Percentiles rank a stretch among this genome's conserved stretches.
Evolutionary conservation across 176 grass and related monocot genomes (phyloP).

Genomic region (Oryza meridionalis): DNA sequence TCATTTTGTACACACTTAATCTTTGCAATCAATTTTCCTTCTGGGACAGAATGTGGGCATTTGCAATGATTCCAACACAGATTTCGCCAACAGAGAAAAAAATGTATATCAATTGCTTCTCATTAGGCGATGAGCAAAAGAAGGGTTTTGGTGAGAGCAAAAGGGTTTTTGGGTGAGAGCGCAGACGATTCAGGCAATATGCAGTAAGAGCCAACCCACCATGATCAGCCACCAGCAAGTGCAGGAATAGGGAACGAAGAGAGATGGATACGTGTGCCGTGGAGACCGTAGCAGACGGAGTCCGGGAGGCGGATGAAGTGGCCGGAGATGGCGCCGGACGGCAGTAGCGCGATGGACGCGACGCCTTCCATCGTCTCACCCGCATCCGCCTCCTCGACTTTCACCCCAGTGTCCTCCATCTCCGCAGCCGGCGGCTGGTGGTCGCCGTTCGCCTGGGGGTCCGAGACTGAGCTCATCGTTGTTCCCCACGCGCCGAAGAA

Average conservation of each 20-base stretch:
- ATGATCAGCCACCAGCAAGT: background rate
- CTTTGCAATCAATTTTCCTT: background rate
- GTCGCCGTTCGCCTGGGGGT: constrained; percentile 28
- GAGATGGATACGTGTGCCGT: constrained; percentile 65
- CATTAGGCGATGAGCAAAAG: background rate
- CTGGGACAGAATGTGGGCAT: background rate
- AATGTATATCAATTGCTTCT: background rate
- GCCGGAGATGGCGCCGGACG: constrained; percentile 78
- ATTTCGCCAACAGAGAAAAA: constrained; percentile 8
- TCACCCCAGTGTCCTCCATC: background rate
- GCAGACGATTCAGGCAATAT: constrained; percentile 12
- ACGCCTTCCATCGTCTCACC: constrained; percentile 83
- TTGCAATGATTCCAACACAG: background rate
- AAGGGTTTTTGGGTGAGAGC: background rate
- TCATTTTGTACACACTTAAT: background rate
- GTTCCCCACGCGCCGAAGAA: background rate
- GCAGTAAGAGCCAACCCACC: background rate
- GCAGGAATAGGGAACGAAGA: background rate
- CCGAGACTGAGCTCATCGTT: constrained; percentile 34
- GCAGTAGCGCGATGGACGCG: constrained; percentile 88
- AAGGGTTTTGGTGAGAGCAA: background rate
- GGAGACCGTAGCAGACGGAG: constrained; percentile 91
- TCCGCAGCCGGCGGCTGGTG: background rate
- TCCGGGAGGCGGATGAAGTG: constrained; percentile 87
- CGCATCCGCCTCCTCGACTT: constrained; percentile 40